Evolutionary conservation across 345 rosid species (phyloP), one percentile per base, ranked within the genome.

Genomic region (Laguncularia racemosa): DNA sequence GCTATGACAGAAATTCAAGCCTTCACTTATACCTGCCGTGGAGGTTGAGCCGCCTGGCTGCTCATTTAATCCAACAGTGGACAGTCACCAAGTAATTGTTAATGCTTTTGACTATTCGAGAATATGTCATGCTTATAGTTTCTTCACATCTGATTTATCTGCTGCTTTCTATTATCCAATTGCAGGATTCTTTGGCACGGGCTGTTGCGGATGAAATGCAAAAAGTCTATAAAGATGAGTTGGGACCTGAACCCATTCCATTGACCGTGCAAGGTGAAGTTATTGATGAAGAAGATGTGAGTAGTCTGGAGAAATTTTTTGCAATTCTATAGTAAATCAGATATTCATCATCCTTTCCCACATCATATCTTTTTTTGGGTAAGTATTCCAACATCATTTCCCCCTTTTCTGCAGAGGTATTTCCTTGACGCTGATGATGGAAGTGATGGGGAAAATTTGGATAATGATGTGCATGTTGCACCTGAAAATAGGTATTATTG

Each of bases 141-240:
- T 28, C 21, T 54, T 20, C 13, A 2, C n/a, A 57, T 20, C 18
- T 16, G 17, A 20, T 1, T 38, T 50, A 14, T 17, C 14, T 26
- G 26, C 3, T 45, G 20, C 46, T 12, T 48, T 28, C 26, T 57
- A 20, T 55, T 60, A 53, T 33, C 9, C 40, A 33, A 33, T 61
- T 66, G 52, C 76, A 89, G 96, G 97, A 93, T 76, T 70, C 85
- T 17, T 71, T 89, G 76, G 96, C 99, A 53, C 73, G 78, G 83
- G 97, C 96, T 9, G 99, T 93, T 67, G 99, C 99, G 14, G 89
- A 81, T 62, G 97, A 93, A 76, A 83, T 93, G 99, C 89, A 85
- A 69, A 89, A 86, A 80, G 75, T 73, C 60, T 86, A 85, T 72
- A 73, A 75, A 66, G 61, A 50, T 53, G 99, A 93, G 80, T 68